phyloP scores from a whole-genome alignment of 2,329 filamentous ascomycete species.

The Penicillium rolfsii region DNA sequence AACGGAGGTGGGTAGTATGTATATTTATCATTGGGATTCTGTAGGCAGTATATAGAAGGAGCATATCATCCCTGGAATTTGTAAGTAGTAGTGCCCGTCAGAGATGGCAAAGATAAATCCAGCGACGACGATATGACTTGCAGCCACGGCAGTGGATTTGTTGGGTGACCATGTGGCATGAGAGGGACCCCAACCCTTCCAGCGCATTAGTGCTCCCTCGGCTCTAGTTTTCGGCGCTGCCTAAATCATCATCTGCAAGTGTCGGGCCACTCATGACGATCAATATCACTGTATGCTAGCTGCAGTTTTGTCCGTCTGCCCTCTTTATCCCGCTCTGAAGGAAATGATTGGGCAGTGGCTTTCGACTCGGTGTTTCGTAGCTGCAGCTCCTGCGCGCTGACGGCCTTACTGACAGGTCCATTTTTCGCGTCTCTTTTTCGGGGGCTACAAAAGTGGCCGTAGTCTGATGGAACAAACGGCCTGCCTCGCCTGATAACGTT shows the following conservation, averaged over 20 bases:
- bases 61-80: slow-evolving; percentile 10
- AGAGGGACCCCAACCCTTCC: not conserved
- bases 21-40: not conserved
- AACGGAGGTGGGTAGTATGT: not conserved
- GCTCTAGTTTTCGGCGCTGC: not conserved
- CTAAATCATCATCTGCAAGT: not conserved
- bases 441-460: slow-evolving; percentile 6
- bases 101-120: slow-evolving; percentile 16
- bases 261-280: not conserved
- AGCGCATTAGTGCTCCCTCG: not conserved
- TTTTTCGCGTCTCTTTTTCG: not conserved
- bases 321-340: not conserved
- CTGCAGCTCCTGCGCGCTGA: slow-evolving; percentile 13
- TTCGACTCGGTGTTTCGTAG: slow-evolving; percentile 17
- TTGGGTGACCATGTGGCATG: not conserved
- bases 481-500: not conserved
- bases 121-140: slow-evolving; percentile 13
- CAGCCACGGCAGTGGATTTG: slow-evolving; percentile 16
- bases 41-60: not conserved
- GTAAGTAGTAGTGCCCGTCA: slow-evolving; percentile 12
- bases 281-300: not conserved
- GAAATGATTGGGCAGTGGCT: not conserved
- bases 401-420: slow-evolving; percentile 4
- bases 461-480: not conserved
- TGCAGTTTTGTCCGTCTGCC: slow-evolving; percentile 4